Percentiles rank a stretch among this genome's conserved stretches.
phyloP scores from a whole-genome alignment of 805 yeast genomes.

The Metschnikowia bowlesiae region DNA sequence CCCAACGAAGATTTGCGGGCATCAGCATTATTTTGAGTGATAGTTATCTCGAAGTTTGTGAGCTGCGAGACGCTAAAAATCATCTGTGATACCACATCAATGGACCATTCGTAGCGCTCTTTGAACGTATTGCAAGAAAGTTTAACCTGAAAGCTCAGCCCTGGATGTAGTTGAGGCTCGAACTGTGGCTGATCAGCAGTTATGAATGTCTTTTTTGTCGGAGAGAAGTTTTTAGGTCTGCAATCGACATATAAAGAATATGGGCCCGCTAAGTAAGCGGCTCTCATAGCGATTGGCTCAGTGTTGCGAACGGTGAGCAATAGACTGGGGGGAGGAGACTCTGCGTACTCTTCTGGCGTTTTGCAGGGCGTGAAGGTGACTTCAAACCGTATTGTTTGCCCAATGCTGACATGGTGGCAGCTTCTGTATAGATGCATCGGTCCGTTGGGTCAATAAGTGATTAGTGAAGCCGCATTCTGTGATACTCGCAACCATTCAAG shows the following conservation, averaged over 20 bases:
- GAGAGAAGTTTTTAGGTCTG: constrained; percentile 59
- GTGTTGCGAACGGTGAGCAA: constrained; percentile 64
- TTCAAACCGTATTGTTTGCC: constrained; percentile 14
- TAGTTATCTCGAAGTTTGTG: constrained; percentile 59
- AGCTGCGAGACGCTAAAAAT: constrained; percentile 65
- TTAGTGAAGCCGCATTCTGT: neutral
- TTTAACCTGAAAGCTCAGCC: constrained; percentile 57
- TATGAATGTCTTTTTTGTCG: constrained; percentile 48
- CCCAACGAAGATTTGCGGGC: constrained; percentile 14
- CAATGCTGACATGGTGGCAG: constrained; percentile 13
- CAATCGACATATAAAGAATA: constrained; percentile 81
- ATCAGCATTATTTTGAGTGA: constrained; percentile 22
- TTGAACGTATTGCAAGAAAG: constrained; percentile 62
- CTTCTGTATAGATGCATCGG: constrained; percentile 11
- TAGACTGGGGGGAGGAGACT: constrained; percentile 22
- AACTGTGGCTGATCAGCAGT: constrained; percentile 76
- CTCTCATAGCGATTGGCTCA: constrained; percentile 69
- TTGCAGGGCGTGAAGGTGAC: constrained; percentile 14
- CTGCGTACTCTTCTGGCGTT: constrained; percentile 14
- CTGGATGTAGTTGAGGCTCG: constrained; percentile 69
- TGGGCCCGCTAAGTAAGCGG: constrained; percentile 88
- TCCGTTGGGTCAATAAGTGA: neutral
- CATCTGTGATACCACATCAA: constrained; percentile 79
- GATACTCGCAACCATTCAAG: constrained; percentile 1
- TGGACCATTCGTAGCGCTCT: constrained; percentile 61